Evolutionary conservation across 2,329 filamentous ascomycete genomes (phyloP).

Genomic region (Aureobasidium vineae): DNA sequence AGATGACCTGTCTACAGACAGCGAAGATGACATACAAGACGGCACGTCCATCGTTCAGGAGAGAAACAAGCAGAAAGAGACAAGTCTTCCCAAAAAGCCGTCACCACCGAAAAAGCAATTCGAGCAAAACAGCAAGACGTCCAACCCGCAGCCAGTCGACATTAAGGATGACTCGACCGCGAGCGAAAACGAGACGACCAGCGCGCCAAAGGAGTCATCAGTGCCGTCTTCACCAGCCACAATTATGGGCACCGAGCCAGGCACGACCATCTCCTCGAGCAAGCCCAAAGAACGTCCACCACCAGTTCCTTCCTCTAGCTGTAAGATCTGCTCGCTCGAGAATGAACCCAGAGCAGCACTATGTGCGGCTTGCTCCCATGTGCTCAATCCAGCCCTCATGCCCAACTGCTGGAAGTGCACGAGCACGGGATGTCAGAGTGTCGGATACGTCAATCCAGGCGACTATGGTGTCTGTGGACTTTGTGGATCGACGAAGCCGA

Average conservation of each 20-base stretch:
- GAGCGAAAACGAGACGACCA: slow-evolving; percentile 15
- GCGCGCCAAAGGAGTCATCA: not conserved
- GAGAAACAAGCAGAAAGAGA: not conserved
- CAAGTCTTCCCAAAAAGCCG: not conserved
- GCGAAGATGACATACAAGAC: slow-evolving; percentile 18
- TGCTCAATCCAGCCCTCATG: slow-evolving; percentile 57
- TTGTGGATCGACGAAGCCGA: slow-evolving; percentile 51
- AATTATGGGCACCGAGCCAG: slow-evolving; percentile 23
- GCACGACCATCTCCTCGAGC: not conserved
- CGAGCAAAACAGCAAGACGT: slow-evolving; percentile 1
- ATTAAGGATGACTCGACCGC: slow-evolving; percentile 29
- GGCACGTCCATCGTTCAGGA: not conserved
- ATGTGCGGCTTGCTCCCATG: slow-evolving; percentile 69
- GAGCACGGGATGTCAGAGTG: slow-evolving; percentile 55
- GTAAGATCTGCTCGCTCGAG: slow-evolving; percentile 66
- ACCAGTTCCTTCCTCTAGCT: slow-evolving; percentile 36
- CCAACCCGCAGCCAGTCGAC: not conserved
- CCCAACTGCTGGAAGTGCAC: slow-evolving; percentile 63
- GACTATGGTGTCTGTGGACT: slow-evolving; percentile 69
- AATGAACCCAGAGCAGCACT: slow-evolving; percentile 58
- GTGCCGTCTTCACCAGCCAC: not conserved
- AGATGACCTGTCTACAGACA: slow-evolving; percentile 18
- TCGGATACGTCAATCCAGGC: slow-evolving; percentile 64
- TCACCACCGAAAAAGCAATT: not conserved
- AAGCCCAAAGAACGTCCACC: not conserved